Base-by-base conservation (phyloP, 495 filamentous ascomycete genomes). In the Baudoinia panamericana region DNA sequence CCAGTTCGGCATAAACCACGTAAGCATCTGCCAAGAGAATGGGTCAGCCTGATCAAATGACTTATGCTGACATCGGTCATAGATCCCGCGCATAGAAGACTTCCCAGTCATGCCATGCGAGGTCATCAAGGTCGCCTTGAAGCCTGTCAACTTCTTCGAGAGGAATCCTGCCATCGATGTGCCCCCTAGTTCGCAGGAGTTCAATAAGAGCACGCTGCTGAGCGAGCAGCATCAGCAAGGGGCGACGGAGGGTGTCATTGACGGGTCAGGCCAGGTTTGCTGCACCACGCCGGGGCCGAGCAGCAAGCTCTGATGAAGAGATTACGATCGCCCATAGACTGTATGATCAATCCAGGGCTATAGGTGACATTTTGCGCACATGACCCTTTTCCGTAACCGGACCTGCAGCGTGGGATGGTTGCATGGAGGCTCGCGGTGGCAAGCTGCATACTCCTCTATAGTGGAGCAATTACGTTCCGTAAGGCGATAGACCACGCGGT, bases 81-180 rank as follows among this genome's bases (percentile, higher is more conserved):
- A 48, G 45, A 44, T 50, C 18, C 50, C 52, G 17, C 38, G 51
- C 19, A 40, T 56, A 16, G 54, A 57, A 32, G 60, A 63, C 41
- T 65, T 64, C 51, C 62, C 62, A 1, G 58, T 62, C 39, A 84
- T 84, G 80, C 72, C 73, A 22, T 60, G 68, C 65, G 69, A 84
- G 67, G 65, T 70, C 51, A 49, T 76, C 39, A 56, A 72, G 55
- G 73, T 75, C 12, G 64, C 65, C 49, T 41, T 85, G 39, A 75
- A 78, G 56, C 80, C 79, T 0, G 72, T 71, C 25, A 79, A 80
- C 20, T 84, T 84, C 65, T 86, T 84, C 57, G 72, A 73, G 20
- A 67, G 66, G 59, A 84, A 84, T 51, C 81, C 81, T 3, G 77
- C 78, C 11, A 41, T 84, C 23, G 80, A 86, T 61, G 80, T 86